phyloP scores from a whole-genome alignment of 2,329 filamentous ascomycete genomes.

The Pyrenophora seminiperda region DNA sequence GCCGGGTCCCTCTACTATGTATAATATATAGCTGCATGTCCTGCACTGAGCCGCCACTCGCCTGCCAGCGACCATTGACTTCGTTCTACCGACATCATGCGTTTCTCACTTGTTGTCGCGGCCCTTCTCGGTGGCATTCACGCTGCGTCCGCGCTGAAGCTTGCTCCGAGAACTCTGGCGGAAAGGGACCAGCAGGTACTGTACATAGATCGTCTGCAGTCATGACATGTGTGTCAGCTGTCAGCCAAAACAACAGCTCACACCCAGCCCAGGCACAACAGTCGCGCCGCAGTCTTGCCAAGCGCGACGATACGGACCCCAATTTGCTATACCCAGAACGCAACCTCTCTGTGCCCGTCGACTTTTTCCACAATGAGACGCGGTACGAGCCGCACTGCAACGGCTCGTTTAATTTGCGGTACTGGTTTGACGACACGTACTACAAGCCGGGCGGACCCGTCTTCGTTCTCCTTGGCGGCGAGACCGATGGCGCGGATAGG shows the following conservation, averaged over 20 bases:
- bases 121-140: conserved; percentile 34
- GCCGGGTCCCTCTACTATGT: neutral
- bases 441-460: conserved; percentile 81
- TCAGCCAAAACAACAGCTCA: too few relatives aligned
- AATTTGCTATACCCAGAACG: conserved; percentile 53
- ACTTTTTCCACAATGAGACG: conserved; percentile 83
- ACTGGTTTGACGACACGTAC: conserved; percentile 80
- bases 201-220: neutral
- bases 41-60: neutral
- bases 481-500: conserved; percentile 67
- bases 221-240: neutral
- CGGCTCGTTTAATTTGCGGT: conserved; percentile 71
- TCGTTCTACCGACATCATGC: conserved; percentile 24
- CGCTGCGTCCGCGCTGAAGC: conserved; percentile 27
- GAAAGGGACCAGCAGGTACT: conserved; percentile 33
- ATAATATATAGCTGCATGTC: conserved; percentile 10
- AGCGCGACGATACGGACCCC: conserved; percentile 43
- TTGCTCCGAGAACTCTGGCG: conserved; percentile 20
- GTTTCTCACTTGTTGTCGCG: conserved; percentile 28
- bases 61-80: conserved; percentile 6
- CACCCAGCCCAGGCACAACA: conserved; percentile 20
- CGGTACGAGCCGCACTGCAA: conserved; percentile 77
- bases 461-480: conserved; percentile 75
- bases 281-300: conserved; percentile 27
- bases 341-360: conserved; percentile 65